Conservation (phyloP, 2,329 filamentous ascomycete species). For the Colletotrichum tamarilloi region DNA sequence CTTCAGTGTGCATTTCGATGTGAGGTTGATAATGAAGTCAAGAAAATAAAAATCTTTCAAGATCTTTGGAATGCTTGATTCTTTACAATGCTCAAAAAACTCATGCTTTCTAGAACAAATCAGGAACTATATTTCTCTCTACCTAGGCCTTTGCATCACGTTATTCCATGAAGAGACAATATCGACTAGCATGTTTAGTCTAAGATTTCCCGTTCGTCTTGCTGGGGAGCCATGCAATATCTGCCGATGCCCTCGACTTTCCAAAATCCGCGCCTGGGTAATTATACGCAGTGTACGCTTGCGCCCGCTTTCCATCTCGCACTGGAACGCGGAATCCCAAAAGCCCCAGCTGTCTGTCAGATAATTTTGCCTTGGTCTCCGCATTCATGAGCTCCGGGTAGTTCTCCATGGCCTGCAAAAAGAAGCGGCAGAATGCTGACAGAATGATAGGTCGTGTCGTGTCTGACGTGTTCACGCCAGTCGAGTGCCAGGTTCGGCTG, state of each 20-base stretch:
- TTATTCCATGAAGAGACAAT: neutral
- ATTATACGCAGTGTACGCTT: neutral
- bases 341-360: constrained; percentile 1
- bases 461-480: constrained; percentile 4
- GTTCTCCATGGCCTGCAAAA: constrained; percentile 4
- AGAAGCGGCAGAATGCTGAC: constrained; percentile 5
- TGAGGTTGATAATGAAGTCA: too few relatives aligned
- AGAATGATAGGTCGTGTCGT: constrained; percentile 2
- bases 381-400: neutral
- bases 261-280: neutral
- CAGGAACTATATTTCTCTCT: too few relatives aligned
- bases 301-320: neutral
- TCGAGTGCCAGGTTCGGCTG: constrained; percentile 20
- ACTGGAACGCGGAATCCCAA: neutral
- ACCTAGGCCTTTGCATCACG: too few relatives aligned
- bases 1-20: neutral
- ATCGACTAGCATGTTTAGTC: neutral
- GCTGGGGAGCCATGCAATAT: neutral
- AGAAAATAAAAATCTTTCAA: too few relatives aligned
- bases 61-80: too few relatives aligned
- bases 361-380: neutral
- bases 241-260: neutral
- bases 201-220: neutral
- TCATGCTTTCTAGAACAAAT: too few relatives aligned
- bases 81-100: too few relatives aligned